Base-by-base conservation (phyloP, 2,329 filamentous ascomycete genomes). In the Aureobasidium melanogenum region DNA sequence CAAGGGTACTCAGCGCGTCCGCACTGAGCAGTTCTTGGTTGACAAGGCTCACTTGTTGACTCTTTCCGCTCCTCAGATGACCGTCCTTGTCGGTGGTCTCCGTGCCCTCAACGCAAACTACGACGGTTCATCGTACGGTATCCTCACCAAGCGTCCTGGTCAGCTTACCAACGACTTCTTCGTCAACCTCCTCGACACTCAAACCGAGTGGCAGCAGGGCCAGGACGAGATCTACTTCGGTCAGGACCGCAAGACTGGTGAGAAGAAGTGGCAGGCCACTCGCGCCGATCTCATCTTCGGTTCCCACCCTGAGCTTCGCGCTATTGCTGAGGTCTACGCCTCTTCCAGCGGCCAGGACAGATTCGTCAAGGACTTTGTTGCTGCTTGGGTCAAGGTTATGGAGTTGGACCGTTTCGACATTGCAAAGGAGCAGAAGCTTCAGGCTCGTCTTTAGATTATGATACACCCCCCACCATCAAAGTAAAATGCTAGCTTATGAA, bases 91-190 rank as follows among this genome's bases (percentile, higher is more conserved):
- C 24, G 88, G 88, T 66, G 88, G 88, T 72, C 77, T 92, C 59
- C 88, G 88, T 66, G 82, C 79, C 1, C 77, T 92, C 57, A 83
- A 84, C 70, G 77, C 82, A 71, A 92, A 91, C 79, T 89, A 79
- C 64, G 87, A 91, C 67, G 85, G 85, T 44, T 89, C 87, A 0
- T 70, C 77, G 26, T 74, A 83, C 62, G 88, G 88, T 63, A 80
- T 91, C 62, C 79, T 91, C 69, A 92, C 88, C 61, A 79, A 80
- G 67, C 79, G 78, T 8, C 85, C 87, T 0, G 88, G 88, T 44
- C 74, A 83, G 67, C 79, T 92, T 68, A 88, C 84, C 69, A 91
- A 88, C 74, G 88, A 91, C 76, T 92, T 90, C 81, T 92, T 92
- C 70, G 82, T 89, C 74, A 91, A 91, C 76, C 79, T 92, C 1